phyloP scores from a whole-genome alignment of 495 filamentous ascomycete species.

The Penicillium samsonianum region DNA sequence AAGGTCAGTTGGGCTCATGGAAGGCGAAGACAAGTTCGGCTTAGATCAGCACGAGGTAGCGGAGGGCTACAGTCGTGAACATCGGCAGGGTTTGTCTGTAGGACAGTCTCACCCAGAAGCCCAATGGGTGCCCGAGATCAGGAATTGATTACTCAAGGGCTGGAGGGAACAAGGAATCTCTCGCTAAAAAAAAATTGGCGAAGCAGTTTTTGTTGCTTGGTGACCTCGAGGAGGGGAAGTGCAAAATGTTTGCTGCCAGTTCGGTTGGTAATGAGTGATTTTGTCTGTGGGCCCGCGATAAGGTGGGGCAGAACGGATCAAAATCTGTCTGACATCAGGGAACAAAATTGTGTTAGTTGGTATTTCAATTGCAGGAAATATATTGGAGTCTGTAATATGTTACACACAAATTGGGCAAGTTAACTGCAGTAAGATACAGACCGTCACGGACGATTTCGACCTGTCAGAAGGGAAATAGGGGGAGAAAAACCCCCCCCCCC shows the following conservation, averaged over 20 bases:
- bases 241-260: slow-evolving; percentile 30
- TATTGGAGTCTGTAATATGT: background rate
- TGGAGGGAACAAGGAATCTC: slow-evolving; percentile 9
- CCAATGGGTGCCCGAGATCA: slow-evolving; percentile 28
- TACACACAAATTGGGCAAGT: slow-evolving; percentile 9
- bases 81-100: slow-evolving; percentile 33
- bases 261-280: slow-evolving; percentile 32
- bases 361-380: background rate
- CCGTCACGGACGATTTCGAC: slow-evolving; percentile 17
- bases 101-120: slow-evolving; percentile 19
- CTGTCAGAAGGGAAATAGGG: slow-evolving; percentile 3
- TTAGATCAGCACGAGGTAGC: slow-evolving; percentile 43
- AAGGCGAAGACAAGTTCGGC: slow-evolving; percentile 46
- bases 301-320: slow-evolving; percentile 28
- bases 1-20: slow-evolving; percentile 91
- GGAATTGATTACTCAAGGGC: slow-evolving; percentile 18
- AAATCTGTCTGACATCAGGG: slow-evolving; percentile 36
- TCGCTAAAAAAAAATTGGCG: slow-evolving; percentile 1
- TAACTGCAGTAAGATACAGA: slow-evolving; percentile 9
- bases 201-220: slow-evolving; percentile 14
- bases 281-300: slow-evolving; percentile 34
- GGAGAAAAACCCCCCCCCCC: too few relatives aligned
- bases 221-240: slow-evolving; percentile 17
- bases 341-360: slow-evolving; percentile 1
- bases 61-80: slow-evolving; percentile 40